These are phyloP conservation scores for Cercophora newfieldiana DNA, from an alignment of 495 filamentous ascomycete species.

Conservation along the genomic window DNA sequence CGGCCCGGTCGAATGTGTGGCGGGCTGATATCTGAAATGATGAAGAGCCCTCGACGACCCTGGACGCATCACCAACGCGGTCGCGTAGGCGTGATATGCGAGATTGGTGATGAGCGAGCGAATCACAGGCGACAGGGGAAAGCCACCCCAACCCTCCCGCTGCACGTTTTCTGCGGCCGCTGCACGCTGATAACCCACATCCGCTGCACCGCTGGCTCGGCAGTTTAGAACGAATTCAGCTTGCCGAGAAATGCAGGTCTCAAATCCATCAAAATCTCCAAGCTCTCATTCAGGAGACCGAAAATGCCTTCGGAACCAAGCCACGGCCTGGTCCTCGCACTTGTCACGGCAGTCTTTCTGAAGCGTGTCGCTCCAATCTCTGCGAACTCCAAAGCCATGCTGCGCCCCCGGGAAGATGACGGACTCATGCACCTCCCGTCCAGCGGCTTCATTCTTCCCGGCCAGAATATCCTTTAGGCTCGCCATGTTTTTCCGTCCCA, in stretches of 20 bases:
- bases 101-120: neutral
- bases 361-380: slow-evolving; percentile 42
- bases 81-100: neutral
- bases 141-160: neutral
- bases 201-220: too few relatives aligned
- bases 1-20: too few relatives aligned
- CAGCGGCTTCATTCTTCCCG: slow-evolving; percentile 32
- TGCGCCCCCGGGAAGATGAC: slow-evolving; percentile 57
- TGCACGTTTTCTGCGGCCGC: neutral
- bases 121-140: neutral
- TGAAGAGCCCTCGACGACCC: neutral
- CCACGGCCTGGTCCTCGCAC: slow-evolving; percentile 45
- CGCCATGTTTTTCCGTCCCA: slow-evolving; percentile 41
- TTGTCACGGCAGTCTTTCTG: slow-evolving; percentile 53
- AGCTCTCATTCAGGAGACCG: neutral
- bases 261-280: too few relatives aligned
- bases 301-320: slow-evolving; percentile 50
- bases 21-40: neutral
- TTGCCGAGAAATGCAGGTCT: too few relatives aligned
- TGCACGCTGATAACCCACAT: neutral
- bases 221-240: neutral
- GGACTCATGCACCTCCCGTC: slow-evolving; percentile 42
- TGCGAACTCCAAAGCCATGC: slow-evolving; percentile 63
- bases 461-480: slow-evolving; percentile 46
- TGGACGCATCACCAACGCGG: neutral